A percentile compares a stretch with the other conserved stretches of the same genome.
Evolutionary conservation across 2,329 filamentous ascomycete genomes (phyloP).

Genomic region (Arachnopeziza araneosa): DNA sequence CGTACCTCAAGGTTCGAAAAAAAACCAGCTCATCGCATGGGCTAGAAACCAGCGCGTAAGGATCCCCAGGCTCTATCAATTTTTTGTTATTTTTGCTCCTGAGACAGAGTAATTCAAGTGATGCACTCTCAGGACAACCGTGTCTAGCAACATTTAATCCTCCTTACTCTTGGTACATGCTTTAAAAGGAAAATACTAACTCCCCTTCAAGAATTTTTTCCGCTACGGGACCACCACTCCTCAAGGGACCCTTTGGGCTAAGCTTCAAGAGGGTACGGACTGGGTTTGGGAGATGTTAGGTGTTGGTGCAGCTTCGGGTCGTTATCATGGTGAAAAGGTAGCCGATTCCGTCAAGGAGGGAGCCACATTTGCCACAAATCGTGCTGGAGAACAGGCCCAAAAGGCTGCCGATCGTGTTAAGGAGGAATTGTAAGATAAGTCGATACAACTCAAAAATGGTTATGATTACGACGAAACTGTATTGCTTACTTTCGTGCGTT

Average conservation of each 20-base stretch:
- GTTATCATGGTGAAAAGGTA: conserved; percentile 39
- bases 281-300: conserved; percentile 45
- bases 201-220: too few species aligned
- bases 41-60: conserved; percentile 67
- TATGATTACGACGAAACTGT: not conserved
- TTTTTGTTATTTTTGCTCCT: too few species aligned
- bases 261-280: conserved; percentile 43
- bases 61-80: too few species aligned
- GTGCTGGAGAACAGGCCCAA: conserved; percentile 33
- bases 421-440: conserved; percentile 29
- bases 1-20: conserved; percentile 28
- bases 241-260: conserved; percentile 59
- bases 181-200: too few species aligned
- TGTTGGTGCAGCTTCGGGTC: conserved; percentile 41
- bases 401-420: conserved; percentile 28
- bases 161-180: too few species aligned
- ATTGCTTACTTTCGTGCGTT: not conserved
- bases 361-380: conserved; percentile 29
- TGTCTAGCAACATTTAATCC: too few species aligned
- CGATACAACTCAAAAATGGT: not conserved
- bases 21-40: conserved; percentile 62
- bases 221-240: conserved; percentile 67
- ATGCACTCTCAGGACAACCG: too few species aligned
- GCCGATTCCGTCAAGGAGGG: conserved; percentile 35
- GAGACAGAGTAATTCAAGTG: too few species aligned